phyloP scores from a whole-genome alignment of 169 alveolate species.

The Eimeria sp. region DNA sequence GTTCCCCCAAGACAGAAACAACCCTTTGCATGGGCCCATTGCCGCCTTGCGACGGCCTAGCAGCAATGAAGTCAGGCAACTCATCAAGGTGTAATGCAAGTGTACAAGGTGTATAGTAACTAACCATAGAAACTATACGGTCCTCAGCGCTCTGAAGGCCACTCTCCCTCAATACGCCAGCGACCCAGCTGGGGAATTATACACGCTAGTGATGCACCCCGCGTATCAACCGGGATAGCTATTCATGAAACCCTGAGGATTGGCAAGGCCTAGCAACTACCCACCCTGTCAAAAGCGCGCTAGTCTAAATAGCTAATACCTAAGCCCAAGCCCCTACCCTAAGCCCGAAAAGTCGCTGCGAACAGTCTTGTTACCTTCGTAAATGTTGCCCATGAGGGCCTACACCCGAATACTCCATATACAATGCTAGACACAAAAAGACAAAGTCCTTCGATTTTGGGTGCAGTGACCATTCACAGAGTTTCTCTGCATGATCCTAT shows the following conservation, averaged over 20 bases:
- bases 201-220: neutral
- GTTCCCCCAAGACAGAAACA: neutral
- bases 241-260: neutral
- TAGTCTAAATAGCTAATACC: neutral
- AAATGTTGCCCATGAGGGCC: neutral
- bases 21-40: neutral
- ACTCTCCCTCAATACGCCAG: neutral
- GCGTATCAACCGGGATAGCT: neutral
- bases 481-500: neutral
- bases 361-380: neutral
- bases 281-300: neutral
- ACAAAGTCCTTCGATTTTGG: neutral
- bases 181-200: neutral
- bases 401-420: neutral
- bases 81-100: neutral
- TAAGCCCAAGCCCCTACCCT: too few species aligned
- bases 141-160: neutral
- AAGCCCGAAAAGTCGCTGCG: too few species aligned
- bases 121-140: neutral
- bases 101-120: neutral
- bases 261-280: neutral
- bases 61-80: neutral
- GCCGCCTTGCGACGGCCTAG: neutral
- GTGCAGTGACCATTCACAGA: neutral
- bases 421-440: neutral